A percentile compares a stretch with the other conserved stretches of the same genome.
phyloP scores from a whole-genome alignment of 441 rosid species.

The Populus trichocarpa region DNA sequence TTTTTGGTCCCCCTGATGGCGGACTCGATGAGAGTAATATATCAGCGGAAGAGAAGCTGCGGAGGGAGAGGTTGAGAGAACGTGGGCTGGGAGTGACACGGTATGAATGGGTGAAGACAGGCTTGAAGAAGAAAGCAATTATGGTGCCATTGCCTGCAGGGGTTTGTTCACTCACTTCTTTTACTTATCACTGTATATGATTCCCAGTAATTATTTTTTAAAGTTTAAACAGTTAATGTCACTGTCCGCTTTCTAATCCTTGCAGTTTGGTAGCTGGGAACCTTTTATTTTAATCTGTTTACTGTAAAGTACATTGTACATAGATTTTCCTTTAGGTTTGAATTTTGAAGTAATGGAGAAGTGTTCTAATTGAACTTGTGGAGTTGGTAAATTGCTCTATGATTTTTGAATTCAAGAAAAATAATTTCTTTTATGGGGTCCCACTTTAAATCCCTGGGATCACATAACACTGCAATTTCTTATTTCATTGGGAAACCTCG shows the following conservation, averaged over 20 bases:
- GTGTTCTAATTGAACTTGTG: neutral
- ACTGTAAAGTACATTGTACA: neutral
- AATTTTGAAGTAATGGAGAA: neutral
- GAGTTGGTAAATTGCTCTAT: neutral
- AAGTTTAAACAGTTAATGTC: neutral
- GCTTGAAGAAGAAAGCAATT: slow-evolving; percentile 58
- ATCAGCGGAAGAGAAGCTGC: slow-evolving; percentile 79
- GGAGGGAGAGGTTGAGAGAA: slow-evolving; percentile 90
- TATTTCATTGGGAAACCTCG: neutral
- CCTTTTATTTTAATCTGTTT: neutral
- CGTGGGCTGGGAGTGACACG: slow-evolving; percentile 96
- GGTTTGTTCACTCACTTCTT: slow-evolving; percentile 47
- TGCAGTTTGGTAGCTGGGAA: neutral
- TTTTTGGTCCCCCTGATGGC: slow-evolving; percentile 82
- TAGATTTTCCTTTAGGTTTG: neutral
- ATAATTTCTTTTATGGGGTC: neutral
- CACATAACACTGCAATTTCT: neutral
- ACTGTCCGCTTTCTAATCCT: neutral
- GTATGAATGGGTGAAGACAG: slow-evolving; percentile 87
- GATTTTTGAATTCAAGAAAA: neutral
- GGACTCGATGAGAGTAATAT: slow-evolving; percentile 91
- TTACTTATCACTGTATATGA: neutral
- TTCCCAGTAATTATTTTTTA: neutral
- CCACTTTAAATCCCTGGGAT: neutral
- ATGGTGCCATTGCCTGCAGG: slow-evolving; percentile 94